These are phyloP conservation scores for Ceratocystis colombiana DNA, from an alignment of 2,329 filamentous ascomycete species.

Conservation along the genomic window DNA sequence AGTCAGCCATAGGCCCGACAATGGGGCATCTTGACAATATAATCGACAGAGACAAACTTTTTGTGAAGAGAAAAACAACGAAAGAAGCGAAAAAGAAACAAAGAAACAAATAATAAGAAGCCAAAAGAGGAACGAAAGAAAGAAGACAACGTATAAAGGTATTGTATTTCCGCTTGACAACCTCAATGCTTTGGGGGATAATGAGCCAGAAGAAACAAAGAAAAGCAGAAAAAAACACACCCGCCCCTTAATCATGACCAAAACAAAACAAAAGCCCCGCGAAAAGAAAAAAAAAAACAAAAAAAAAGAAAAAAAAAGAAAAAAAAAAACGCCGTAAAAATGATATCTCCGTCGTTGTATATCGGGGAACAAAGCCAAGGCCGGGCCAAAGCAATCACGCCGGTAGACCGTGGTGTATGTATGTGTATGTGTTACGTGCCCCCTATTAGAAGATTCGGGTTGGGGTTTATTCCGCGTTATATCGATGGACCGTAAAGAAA, in stretches of 20 bases:
- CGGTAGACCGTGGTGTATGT: too few species aligned
- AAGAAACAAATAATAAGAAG: not conserved
- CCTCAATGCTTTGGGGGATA: not conserved
- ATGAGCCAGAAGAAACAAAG: constrained; percentile 1
- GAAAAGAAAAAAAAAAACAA: not conserved
- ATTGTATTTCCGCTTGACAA: constrained; percentile 5
- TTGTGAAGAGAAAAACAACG: not conserved
- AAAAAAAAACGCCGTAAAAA: constrained; percentile 2
- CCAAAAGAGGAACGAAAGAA: not conserved
- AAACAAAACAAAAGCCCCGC: not conserved
- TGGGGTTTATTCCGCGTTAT: constrained; percentile 3
- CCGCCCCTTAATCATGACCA: too few species aligned
- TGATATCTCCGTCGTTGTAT: not conserved
- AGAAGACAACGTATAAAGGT: not conserved
- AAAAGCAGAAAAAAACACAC: not conserved
- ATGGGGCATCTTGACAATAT: not conserved
- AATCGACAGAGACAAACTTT: constrained; percentile 8
- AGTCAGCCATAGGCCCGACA: not conserved
- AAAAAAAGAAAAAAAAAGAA: not conserved
- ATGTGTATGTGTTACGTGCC: constrained; percentile 1
- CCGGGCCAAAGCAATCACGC: not conserved
- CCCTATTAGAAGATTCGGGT: not conserved
- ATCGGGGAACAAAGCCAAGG: not conserved
- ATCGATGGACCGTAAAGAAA: constrained; percentile 11
- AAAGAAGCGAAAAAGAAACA: not conserved